Evolutionary conservation across 2,329 filamentous ascomycete genomes (phyloP), one percentile per base, ranked within the genome.

Genomic region (Scedosporium aurantiacum): DNA sequence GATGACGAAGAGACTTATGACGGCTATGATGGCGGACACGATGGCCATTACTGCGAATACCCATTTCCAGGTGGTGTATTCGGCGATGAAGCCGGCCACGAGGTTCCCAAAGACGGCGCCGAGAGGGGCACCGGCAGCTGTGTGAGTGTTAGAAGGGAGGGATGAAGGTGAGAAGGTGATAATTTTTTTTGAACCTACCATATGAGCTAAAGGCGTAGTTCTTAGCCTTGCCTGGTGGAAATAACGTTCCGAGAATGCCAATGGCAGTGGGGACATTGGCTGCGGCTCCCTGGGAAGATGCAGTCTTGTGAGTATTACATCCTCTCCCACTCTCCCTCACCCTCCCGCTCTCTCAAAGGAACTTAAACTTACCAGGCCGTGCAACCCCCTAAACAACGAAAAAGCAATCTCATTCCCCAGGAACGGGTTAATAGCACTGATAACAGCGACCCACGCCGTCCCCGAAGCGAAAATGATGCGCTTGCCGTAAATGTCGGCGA

Each of bases 191-290:
- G n/a, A 16, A 47, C 73, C 61, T 68, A 80, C 79, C 79, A 62
- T 87, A 88, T 23, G 80, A 78, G 43, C 82, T 82, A 65, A 90
- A 89, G 1, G 86, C 85, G 68, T 88, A 87, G 66, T 87, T 89
- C 72, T 88, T 89, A 3, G 85, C 82, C 64, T 82, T 85, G 0
- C 86, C 84, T 0, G 85, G 85, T 1, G 82, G 81, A 61, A 89
- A 89, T 0, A 84, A 88, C 1, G 82, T 81, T 0, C 85, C 86
- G 2, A 90, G 70, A 45, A 89, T 89, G 0, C 87, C 87, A 67
- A 90, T 83, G 0, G 86, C 87, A 0, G 86, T 88, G 0, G 87
- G 86, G 0, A 89, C 84, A 67, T 87, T 89, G 16, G 85, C 84
- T 1, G 87, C 86, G 27, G 84, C 83, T 1, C 85, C 86, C 73